These are phyloP conservation scores for Colletotrichum sublineola DNA, from an alignment of 2,329 filamentous ascomycete genomes.

Conservation along the genomic window DNA sequence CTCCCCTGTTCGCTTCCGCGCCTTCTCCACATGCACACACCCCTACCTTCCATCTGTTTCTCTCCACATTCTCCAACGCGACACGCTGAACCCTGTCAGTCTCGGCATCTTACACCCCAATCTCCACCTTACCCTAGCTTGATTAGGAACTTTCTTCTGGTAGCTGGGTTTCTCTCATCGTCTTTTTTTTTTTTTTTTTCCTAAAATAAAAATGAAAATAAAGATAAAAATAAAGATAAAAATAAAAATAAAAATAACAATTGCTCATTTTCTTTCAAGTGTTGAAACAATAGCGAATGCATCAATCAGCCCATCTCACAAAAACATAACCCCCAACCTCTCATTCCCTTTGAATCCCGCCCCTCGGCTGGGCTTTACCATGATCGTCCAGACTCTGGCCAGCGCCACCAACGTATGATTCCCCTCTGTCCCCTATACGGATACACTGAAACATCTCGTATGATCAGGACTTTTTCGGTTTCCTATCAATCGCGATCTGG, in stretches of 20 bases:
- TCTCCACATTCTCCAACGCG: slow-evolving; percentile 40
- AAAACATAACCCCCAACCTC: background rate
- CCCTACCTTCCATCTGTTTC: slow-evolving; percentile 6
- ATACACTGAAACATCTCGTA: slow-evolving; percentile 4
- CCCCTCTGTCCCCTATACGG: too few species aligned
- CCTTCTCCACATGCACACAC: slow-evolving; percentile 31
- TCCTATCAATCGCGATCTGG: slow-evolving; percentile 26
- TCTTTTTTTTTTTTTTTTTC: background rate
- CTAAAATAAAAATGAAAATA: too few species aligned
- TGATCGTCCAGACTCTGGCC: background rate
- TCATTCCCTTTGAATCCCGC: background rate
- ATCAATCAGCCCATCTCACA: too few species aligned
- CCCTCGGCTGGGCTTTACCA: too few species aligned
- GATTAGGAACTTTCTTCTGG: background rate
- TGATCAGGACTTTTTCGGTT: background rate
- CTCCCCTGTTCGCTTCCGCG: slow-evolving; percentile 7
- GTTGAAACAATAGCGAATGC: background rate
- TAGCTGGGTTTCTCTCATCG: background rate
- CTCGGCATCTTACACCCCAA: slow-evolving; percentile 31
- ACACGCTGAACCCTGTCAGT: slow-evolving; percentile 24
- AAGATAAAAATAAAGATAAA: too few species aligned
- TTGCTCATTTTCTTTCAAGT: background rate
- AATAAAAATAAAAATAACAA: too few species aligned
- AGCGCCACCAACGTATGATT: too few species aligned
- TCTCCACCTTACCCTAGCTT: slow-evolving; percentile 38